Percentiles rank a stretch among this genome's conserved stretches.
These are phyloP conservation scores for Hemileccinum rubropunctum DNA, from an alignment of 768 basidiomycete species.

Conservation along the genomic window DNA sequence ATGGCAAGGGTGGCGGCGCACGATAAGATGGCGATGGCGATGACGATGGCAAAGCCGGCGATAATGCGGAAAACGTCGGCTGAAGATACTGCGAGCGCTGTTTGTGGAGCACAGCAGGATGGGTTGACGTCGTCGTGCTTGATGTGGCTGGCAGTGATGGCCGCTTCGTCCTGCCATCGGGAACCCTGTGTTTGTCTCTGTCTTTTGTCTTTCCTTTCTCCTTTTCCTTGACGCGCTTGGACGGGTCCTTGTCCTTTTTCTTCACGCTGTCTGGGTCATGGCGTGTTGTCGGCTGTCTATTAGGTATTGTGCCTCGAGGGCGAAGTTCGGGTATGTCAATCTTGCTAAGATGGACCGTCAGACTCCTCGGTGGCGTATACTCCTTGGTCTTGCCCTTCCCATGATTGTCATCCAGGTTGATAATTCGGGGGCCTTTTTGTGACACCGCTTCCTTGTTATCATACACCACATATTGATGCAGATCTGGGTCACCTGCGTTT, in stretches of 20 bases:
- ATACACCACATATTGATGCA: conserved; percentile 77
- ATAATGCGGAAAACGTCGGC: conserved; percentile 33
- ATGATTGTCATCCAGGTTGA: conserved; percentile 54
- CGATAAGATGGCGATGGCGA: too few species aligned
- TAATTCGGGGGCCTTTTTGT: conserved; percentile 59
- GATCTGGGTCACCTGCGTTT: conserved; percentile 52
- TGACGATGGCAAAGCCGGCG: conserved; percentile 17
- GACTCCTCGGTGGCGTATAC: conserved; percentile 66
- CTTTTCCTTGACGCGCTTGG: conserved; percentile 24
- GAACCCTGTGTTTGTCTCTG: conserved; percentile 3
- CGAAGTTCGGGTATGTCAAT: conserved; percentile 81
- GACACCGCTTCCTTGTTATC: conserved; percentile 41
- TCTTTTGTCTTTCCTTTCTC: conserved; percentile 42
- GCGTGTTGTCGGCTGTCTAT: background rate
- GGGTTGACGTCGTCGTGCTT: conserved; percentile 10
- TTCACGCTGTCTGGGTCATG: conserved; percentile 4
- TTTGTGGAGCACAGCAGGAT: conserved; percentile 6
- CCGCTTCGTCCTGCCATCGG: background rate
- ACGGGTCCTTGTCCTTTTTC: conserved; percentile 10
- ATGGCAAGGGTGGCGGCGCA: background rate
- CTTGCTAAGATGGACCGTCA: conserved; percentile 79
- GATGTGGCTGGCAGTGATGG: background rate
- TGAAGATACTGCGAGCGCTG: conserved; percentile 19
- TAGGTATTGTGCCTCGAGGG: conserved; percentile 5
- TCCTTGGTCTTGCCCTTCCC: conserved; percentile 42